phyloP scores from a whole-genome alignment of 306 rosid species.

The Oemleria cerasiformis region DNA sequence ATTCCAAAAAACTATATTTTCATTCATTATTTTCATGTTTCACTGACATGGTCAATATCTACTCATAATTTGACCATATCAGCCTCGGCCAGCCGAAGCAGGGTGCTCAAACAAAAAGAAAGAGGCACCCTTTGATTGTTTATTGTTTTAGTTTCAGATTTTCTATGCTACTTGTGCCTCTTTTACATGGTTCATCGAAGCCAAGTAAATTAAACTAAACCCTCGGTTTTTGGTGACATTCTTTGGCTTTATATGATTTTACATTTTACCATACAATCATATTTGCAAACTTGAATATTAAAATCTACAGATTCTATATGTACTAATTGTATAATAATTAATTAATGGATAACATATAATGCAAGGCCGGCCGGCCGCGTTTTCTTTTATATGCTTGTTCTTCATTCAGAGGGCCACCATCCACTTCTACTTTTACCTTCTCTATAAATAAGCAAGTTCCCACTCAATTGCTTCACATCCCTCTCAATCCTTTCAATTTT shows the following conservation, averaged over 20 bases:
- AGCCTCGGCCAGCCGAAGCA: slow-evolving; percentile 13
- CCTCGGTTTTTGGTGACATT: neutral
- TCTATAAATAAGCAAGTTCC: neutral
- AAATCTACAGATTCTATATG: too few relatives aligned
- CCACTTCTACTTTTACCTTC: neutral
- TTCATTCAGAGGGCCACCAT: neutral
- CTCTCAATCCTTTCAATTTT: too few relatives aligned
- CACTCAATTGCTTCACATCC: neutral
- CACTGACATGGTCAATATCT: neutral
- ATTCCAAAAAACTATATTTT: too few relatives aligned
- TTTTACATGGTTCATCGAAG: too few relatives aligned
- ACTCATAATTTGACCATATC: slow-evolving; percentile 4
- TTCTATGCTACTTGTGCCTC: neutral
- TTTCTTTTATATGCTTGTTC: neutral
- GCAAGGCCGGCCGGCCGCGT: neutral
- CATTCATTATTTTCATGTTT: too few relatives aligned
- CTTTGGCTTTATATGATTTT: neutral
- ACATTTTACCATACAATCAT: too few relatives aligned
- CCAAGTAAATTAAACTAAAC: neutral
- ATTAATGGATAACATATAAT: neutral
- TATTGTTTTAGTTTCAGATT: neutral
- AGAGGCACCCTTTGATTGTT: neutral
- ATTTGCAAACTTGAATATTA: too few relatives aligned
- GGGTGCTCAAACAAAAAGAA: neutral
- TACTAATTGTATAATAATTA: too few relatives aligned